Evolutionary conservation across 345 rosid species (phyloP).

Genomic region (Conringia planisiliqua): DNA sequence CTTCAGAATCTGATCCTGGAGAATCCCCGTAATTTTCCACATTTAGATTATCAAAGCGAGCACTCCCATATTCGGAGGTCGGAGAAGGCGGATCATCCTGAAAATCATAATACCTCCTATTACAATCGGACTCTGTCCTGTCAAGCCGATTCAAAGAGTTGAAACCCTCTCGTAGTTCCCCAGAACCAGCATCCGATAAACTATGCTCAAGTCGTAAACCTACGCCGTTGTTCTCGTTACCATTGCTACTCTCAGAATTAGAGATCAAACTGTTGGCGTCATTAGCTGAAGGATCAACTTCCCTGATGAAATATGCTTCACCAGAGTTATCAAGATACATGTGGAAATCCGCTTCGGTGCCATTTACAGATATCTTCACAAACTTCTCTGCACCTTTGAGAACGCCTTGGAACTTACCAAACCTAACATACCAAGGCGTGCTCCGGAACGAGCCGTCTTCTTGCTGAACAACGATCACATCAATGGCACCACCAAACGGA

Average conservation of each 20-base stretch:
- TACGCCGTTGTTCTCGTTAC: conserved; percentile 14
- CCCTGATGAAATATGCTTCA: conserved; percentile 80
- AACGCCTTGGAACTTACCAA: conserved; percentile 96
- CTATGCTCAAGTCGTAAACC: conserved; percentile 58
- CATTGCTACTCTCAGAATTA: conserved; percentile 18
- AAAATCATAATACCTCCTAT: conserved; percentile 61
- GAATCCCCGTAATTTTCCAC: conserved; percentile 45
- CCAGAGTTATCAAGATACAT: conserved; percentile 95
- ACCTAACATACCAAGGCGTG: conserved; percentile 91
- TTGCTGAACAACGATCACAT: conserved; percentile 85
- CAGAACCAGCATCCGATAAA: conserved; percentile 57
- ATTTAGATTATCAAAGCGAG: conserved; percentile 47
- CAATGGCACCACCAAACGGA: conserved; percentile 97
- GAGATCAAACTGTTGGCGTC: conserved; percentile 23
- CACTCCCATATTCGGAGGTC: conserved; percentile 55
- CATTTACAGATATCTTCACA: conserved; percentile 74
- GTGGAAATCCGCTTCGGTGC: conserved; percentile 70
- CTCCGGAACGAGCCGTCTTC: conserved; percentile 78
- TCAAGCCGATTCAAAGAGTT: conserved; percentile 44
- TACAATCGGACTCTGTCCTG: conserved; percentile 72
- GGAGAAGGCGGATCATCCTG: conserved; percentile 61
- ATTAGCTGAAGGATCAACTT: conserved; percentile 47
- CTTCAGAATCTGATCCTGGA: conserved; percentile 55
- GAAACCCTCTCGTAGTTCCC: conserved; percentile 40
- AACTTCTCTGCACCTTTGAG: conserved; percentile 82